A percentile compares a stretch with the other conserved stretches of the same genome.
Evolutionary conservation across 1,139 yeast genomes (phyloP).

Genomic region (Candida sp.): DNA sequence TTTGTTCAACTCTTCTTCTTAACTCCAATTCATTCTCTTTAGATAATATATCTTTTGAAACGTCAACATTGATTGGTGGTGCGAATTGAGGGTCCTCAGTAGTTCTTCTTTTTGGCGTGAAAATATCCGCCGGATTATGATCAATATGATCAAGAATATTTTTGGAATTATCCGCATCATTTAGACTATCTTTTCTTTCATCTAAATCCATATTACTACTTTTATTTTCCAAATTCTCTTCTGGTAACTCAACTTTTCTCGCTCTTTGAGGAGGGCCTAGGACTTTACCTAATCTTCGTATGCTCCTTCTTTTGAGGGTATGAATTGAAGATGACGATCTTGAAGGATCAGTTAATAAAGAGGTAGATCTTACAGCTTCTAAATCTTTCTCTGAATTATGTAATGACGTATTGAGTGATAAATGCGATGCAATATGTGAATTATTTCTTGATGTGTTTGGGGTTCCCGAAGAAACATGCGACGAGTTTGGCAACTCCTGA

Average conservation of each 20-base stretch:
- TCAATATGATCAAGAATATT: not conserved
- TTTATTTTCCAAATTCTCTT: constrained; percentile 3
- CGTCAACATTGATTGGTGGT: constrained; percentile 6
- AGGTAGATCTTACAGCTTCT: constrained; percentile 1
- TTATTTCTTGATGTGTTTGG: not conserved
- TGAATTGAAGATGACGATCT: constrained; percentile 6
- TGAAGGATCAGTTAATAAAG: constrained; percentile 2
- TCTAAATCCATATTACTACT: not conserved
- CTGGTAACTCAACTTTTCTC: constrained; percentile 11
- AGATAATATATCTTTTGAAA: constrained; percentile 10
- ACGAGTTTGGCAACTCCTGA: not conserved
- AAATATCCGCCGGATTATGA: constrained; percentile 9
- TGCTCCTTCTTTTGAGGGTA: constrained; percentile 25
- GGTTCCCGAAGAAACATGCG: not conserved
- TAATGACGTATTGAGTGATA: constrained; percentile 1
- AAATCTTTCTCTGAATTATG: constrained; percentile 5
- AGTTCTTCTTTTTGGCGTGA: not conserved
- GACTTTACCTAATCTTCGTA: constrained; percentile 25
- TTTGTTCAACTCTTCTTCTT: constrained; percentile 24
- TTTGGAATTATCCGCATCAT: not conserved
- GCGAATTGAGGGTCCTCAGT: constrained; percentile 4
- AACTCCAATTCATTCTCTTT: constrained; percentile 23
- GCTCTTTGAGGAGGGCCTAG: constrained; percentile 43
- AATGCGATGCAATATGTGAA: constrained; percentile 2
- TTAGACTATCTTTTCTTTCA: not conserved